phyloP scores from a whole-genome alignment of 1,284 basidiomycete species.

The Stygiomarasmius scandens region DNA sequence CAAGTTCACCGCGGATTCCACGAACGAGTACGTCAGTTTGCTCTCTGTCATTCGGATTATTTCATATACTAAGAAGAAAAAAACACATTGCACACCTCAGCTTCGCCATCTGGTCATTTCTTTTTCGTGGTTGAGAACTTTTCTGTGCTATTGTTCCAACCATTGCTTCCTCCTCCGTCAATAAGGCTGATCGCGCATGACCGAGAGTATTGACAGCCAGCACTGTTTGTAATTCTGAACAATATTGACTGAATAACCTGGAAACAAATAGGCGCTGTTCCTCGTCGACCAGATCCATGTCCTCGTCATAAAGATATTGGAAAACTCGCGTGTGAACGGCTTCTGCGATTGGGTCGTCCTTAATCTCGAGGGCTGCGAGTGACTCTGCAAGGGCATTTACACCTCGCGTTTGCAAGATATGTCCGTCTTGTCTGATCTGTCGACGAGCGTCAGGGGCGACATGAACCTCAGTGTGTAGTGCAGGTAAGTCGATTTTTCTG shows the following conservation, averaged over 20 bases:
- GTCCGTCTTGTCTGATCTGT: conserved; percentile 1
- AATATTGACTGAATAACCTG: conserved; percentile 46
- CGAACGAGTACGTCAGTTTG: conserved; percentile 53
- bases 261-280: conserved; percentile 21
- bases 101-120: conserved; percentile 53
- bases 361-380: neutral
- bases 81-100: conserved; percentile 33
- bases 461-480: conserved; percentile 1
- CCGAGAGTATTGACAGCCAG: conserved; percentile 54
- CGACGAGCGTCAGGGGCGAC: neutral
- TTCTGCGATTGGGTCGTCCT: conserved; percentile 4
- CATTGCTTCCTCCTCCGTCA: conserved; percentile 64
- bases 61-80: neutral
- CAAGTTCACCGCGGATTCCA: conserved; percentile 47
- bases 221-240: conserved; percentile 48
- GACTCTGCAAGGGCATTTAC: conserved; percentile 2
- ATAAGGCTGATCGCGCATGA: conserved; percentile 38
- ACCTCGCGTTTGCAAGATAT: neutral
- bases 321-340: conserved; percentile 5
- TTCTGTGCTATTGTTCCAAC: conserved; percentile 66
- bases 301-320: neutral
- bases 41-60: conserved; percentile 29
- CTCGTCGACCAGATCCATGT: neutral
- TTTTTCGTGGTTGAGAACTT: conserved; percentile 54
- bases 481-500: conserved; percentile 46